Conservation (phyloP, 2,329 filamentous ascomycete genomes). For the Aspergillus awamori region DNA sequence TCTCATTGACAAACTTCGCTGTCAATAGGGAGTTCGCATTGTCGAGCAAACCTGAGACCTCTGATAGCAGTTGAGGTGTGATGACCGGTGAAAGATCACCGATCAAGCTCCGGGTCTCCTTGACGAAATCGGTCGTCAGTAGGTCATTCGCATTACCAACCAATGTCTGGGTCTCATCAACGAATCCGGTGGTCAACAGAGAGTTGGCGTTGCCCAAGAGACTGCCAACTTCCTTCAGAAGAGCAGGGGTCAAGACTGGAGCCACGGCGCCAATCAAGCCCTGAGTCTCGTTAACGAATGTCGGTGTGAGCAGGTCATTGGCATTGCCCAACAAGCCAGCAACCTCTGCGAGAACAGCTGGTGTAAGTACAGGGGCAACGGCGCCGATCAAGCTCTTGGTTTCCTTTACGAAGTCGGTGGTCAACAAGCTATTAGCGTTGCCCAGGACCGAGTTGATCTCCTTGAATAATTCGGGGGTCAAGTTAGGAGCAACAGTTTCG, state of each 20-base stretch:
- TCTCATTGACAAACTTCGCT: constrained; percentile 28
- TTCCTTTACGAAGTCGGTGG: constrained; percentile 24
- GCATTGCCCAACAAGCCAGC: constrained; percentile 26
- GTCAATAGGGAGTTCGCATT: constrained; percentile 31
- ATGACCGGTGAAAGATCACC: constrained; percentile 19
- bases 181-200: constrained; percentile 36
- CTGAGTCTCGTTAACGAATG: constrained; percentile 31
- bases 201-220: constrained; percentile 33
- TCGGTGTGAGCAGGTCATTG: constrained; percentile 27
- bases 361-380: constrained; percentile 22
- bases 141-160: constrained; percentile 28
- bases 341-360: constrained; percentile 26
- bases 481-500: constrained; percentile 21
- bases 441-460: constrained; percentile 23
- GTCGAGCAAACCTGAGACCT: constrained; percentile 24
- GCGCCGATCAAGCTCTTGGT: constrained; percentile 22
- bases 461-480: constrained; percentile 29
- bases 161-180: constrained; percentile 31
- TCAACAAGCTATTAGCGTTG: constrained; percentile 29
- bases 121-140: constrained; percentile 27
- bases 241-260: constrained; percentile 29
- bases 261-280: constrained; percentile 27
- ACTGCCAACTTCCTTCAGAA: constrained; percentile 27
- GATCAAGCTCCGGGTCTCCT: constrained; percentile 22
- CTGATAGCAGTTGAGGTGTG: constrained; percentile 24